Conservation (phyloP, 2,329 filamentous ascomycete genomes). For the Colletotrichum tamarilloi region DNA sequence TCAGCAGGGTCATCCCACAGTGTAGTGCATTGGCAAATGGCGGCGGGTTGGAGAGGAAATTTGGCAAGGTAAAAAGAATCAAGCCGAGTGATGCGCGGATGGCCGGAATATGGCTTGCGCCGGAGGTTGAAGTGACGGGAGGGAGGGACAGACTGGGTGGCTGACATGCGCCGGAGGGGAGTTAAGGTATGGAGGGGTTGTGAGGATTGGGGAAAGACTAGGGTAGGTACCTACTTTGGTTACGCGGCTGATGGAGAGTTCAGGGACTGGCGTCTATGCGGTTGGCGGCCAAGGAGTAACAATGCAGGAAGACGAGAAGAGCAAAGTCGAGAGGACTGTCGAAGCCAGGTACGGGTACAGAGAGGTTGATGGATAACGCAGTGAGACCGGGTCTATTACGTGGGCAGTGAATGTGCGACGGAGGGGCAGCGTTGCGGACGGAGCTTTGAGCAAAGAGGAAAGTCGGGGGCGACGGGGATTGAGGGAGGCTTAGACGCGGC, state of each 20-base stretch:
- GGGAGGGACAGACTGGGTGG: neutral
- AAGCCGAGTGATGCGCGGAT: neutral
- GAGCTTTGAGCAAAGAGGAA: neutral
- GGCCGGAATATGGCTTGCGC: neutral
- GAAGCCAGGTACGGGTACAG: neutral
- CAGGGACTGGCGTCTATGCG: constrained; percentile 2
- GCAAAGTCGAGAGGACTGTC: neutral
- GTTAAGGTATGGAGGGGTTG: neutral
- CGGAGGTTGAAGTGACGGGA: neutral
- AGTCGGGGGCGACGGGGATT: neutral
- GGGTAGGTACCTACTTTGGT: neutral
- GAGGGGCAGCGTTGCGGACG: neutral
- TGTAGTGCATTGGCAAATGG: neutral
- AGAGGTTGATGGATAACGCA: neutral
- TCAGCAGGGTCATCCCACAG: constrained; percentile 33
- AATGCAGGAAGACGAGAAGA: neutral
- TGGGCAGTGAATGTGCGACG: neutral
- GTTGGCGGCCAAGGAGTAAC: constrained; percentile 8
- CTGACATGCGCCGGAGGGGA: neutral
- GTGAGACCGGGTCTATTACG: neutral
- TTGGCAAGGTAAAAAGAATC: neutral
- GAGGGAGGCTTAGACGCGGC: constrained; percentile 18
- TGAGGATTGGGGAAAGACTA: neutral
- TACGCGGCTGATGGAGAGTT: constrained; percentile 3
- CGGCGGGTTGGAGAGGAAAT: neutral